phyloP scores from a whole-genome alignment of 1,284 basidiomycete genomes.

The Apiotrichum gracile region DNA sequence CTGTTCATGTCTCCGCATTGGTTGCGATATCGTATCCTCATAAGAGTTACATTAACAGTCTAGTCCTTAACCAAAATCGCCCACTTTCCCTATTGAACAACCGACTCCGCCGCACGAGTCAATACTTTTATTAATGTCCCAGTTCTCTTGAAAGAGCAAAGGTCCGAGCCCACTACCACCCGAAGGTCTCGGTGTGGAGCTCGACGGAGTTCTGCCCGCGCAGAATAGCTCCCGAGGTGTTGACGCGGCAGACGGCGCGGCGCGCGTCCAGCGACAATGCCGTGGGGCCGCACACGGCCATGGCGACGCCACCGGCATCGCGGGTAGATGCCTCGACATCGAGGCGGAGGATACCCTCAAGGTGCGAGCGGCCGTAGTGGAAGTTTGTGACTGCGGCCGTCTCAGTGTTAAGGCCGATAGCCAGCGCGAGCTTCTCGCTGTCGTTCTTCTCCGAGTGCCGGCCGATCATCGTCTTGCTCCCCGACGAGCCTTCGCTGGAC shows the following conservation, averaged over 20 bases:
- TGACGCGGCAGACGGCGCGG: slow-evolving; percentile 19
- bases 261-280: slow-evolving; percentile 18
- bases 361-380: slow-evolving; percentile 10
- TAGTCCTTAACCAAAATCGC: too few species aligned
- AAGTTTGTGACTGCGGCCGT: not conserved
- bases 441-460: not conserved
- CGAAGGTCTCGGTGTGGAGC: slow-evolving; percentile 28
- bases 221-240: slow-evolving; percentile 14
- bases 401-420: not conserved
- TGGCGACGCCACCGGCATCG: slow-evolving; percentile 10
- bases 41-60: too few species aligned
- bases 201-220: slow-evolving; percentile 23
- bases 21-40: too few species aligned
- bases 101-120: too few species aligned
- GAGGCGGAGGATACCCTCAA: slow-evolving; percentile 11
- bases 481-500: slow-evolving; percentile 1
- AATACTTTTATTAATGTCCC: not conserved
- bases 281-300: slow-evolving; percentile 27
- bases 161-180: slow-evolving; percentile 27
- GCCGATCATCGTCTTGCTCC: slow-evolving; percentile 1
- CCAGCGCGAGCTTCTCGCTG: not conserved
- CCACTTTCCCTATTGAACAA: too few species aligned
- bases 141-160: too few species aligned
- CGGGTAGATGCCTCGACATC: slow-evolving; percentile 1
- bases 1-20: too few species aligned